Evolutionary conservation across 2,329 filamentous ascomycete genomes (phyloP), one percentile per base, ranked within the genome.

Genomic region (Ophiostoma australiae): DNA sequence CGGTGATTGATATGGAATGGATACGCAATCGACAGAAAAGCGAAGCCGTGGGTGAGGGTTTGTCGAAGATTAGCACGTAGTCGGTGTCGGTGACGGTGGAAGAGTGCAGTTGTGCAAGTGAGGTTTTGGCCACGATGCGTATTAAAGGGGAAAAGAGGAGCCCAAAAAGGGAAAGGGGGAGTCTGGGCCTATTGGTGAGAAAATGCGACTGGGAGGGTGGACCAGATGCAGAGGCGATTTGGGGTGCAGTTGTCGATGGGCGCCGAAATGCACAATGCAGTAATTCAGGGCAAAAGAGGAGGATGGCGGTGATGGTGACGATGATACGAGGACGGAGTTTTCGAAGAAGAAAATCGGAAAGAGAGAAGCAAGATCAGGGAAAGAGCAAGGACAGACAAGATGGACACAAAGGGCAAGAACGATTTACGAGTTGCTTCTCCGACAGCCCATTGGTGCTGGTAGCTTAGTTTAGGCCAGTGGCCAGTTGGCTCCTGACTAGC

Each of bases 111-210:
- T 5, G 52, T 58, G 52, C 20, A n/a, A 6, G 66, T 41, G 23
- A 41, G 35, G 66, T 48, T 67, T 41, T 48, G 66, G 66, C 66
- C 66, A 67, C 66, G 66, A 41, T 67, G 66, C 66, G 66, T 48
- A 41, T 67, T 44, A 67, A 67, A 67, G 66, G 66, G 66, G 66
- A 67, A 66, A 67, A 67, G 66, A 67, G 66, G 66, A 67, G 37
- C 66, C 66, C 35, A 13, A 67, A 17, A 67, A 48, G 66, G 63
- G 63, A 58, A 58, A 58, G 35, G 31, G 37, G 39, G 39, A 23
- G 20, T 67, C n/a, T 44, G 27, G 66, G 11, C 37, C 39, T 44
- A 27, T 41, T 67, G 66, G 66, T 8, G 66, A 66, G 37, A 20
- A 44, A 44, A 67, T 39, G 66, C 66, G 66, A 67, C 35, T 27